Base-by-base conservation (phyloP, 2,329 filamentous ascomycete species). In the Aspergillus terreus region DNA sequence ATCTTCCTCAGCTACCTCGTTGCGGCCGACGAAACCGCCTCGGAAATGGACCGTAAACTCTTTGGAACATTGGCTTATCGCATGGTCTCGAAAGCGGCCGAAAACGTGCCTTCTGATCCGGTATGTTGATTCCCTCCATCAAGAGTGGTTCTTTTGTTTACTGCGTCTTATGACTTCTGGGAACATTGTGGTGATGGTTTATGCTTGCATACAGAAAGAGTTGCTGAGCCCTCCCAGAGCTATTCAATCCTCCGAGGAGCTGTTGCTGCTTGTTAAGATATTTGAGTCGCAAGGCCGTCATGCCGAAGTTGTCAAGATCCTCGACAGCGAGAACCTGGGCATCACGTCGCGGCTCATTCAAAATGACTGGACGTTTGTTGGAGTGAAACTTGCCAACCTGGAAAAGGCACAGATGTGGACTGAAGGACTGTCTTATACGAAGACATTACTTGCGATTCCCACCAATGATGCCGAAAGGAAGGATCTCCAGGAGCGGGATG, bases 41-140 rank as follows among this genome's bases (percentile, higher is more conserved):
- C 71, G 5, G 73, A 76, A 11, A 62, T 65, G 27, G 74, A 77
- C 19, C 66, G 70, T 46, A 74, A 72, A 50, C 63, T 78, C 7
- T 78, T 77, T 56, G 74, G 74, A n/a, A 76, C 72, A n/a, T 62
- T 79, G 48, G 76, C 76, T 27, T 78, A 76, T 57, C 73, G 76
- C 35, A 76, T 78, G 72, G 66, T 75, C 14, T 72, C 71, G 6
- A 78, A 78, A 54, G 73, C 76, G 40, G 75, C 72, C 11, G 68
- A 70, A 6, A 71, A 66, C 32, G 72, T 76, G 41, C 72, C 74
- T n/a, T 57, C 61, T 25, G 68, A 74, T 56, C 68, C 71, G 56
- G 75, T 78, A 71, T 58, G 71, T 53, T 50, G 14, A 33, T 14
- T 25, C 45, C 17, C 41, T 45, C 12, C 19, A 44, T 6, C 15